A percentile compares a stretch with the other conserved stretches of the same genome.
Conservation (phyloP, 208 protist species). For the Porcisia deanei region DNA sequence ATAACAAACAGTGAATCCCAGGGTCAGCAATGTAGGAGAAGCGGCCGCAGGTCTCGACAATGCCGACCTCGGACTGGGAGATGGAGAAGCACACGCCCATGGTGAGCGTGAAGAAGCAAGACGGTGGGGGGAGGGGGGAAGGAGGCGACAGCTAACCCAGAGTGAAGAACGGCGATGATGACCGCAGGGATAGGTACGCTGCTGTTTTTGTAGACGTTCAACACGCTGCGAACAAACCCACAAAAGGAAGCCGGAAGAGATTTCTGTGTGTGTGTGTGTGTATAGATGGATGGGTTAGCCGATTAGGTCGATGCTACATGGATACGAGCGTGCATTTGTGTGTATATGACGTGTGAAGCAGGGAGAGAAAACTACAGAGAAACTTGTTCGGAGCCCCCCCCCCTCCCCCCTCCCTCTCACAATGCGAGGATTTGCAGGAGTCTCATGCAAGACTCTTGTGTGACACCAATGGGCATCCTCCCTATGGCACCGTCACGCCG, state of each 20-base stretch:
- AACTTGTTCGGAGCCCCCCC: no score
- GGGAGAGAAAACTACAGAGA: background rate
- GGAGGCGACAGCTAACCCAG: no score
- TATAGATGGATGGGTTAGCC: background rate
- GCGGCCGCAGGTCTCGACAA: conserved; percentile 68
- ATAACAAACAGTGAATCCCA: conserved; percentile 61
- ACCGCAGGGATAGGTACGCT: no score
- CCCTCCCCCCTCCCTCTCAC: no score
- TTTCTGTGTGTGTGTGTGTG: background rate
- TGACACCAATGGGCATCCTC: background rate
- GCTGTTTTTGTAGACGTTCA: no score
- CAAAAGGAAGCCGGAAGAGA: no score
- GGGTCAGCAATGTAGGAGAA: conserved; percentile 50
- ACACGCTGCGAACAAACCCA: no score
- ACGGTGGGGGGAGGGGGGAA: no score
- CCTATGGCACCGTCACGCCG: no score
- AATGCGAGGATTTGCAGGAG: background rate
- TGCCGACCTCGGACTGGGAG: conserved; percentile 56
- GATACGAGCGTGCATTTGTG: background rate
- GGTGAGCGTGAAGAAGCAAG: background rate
- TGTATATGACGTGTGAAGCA: background rate
- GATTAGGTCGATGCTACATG: background rate
- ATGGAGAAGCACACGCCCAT: conserved; percentile 57
- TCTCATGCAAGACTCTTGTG: background rate
- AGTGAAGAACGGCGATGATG: no score